A percentile compares a stretch with the other conserved stretches of the same genome.
Conservation (phyloP, 2,329 filamentous ascomycete species). For the Epichloe sylvatica region DNA sequence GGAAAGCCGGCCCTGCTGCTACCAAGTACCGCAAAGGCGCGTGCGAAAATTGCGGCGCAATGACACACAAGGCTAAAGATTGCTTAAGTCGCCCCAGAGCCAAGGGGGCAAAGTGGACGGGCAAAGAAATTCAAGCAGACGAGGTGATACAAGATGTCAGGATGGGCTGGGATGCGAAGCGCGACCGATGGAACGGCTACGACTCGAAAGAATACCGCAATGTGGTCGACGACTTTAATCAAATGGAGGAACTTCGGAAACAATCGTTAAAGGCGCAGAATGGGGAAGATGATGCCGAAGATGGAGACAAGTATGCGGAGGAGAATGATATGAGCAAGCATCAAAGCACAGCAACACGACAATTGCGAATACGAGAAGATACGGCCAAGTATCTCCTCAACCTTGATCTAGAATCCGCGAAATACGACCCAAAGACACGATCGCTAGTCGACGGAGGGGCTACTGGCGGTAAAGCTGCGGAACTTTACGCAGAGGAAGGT, state of each 20-base stretch:
- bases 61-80: constrained; percentile 92
- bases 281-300: constrained; percentile 37
- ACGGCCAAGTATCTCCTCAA: constrained; percentile 95
- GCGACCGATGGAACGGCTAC: constrained; percentile 98
- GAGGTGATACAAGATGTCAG: constrained; percentile 74
- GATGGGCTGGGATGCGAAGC: constrained; percentile 91
- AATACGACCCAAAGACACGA: constrained; percentile 93
- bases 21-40: constrained; percentile 97
- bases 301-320: constrained; percentile 71
- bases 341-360: constrained; percentile 78
- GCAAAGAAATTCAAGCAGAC: constrained; percentile 85
- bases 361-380: constrained; percentile 85
- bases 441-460: constrained; percentile 79
- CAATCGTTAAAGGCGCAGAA: constrained; percentile 29
- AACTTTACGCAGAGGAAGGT: constrained; percentile 80
- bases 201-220: constrained; percentile 72
- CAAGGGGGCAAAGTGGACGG: constrained; percentile 81
- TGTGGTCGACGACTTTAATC: constrained; percentile 81
- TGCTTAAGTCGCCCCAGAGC: constrained; percentile 82
- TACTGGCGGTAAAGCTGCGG: constrained; percentile 63
- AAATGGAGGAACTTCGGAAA: constrained; percentile 63
- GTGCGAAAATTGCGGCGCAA: constrained; percentile 94
- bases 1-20: constrained; percentile 69
- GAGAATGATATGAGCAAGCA: constrained; percentile 94
- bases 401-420: constrained; percentile 86